phyloP scores from a whole-genome alignment of 2,329 filamentous ascomycete genomes.

The Penicillium sp. region DNA sequence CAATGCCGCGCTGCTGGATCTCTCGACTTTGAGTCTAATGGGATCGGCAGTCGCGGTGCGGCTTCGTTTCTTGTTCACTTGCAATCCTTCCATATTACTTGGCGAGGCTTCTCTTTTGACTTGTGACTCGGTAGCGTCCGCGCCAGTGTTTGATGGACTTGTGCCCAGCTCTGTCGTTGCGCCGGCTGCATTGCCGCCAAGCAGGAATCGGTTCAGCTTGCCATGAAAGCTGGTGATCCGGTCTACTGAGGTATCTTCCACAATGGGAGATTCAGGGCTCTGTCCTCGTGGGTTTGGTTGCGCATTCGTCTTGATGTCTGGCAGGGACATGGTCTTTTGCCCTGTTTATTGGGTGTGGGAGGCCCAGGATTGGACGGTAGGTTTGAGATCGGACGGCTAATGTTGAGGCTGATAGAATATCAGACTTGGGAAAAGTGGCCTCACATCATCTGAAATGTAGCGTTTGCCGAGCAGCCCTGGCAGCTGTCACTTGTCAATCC shows the following conservation, averaged over 20 bases:
- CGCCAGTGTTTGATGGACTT: slow-evolving; percentile 2
- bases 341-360: too few species aligned
- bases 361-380: too few species aligned
- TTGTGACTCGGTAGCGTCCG: neutral
- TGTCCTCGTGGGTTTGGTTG: neutral
- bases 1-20: neutral
- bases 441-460: too few species aligned
- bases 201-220: slow-evolving; percentile 29
- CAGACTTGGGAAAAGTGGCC: too few species aligned
- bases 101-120: neutral
- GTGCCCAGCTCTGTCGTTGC: slow-evolving; percentile 1
- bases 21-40: slow-evolving; percentile 10
- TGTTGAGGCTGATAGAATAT: too few species aligned
- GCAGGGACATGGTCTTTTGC: neutral
- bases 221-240: slow-evolving; percentile 34
- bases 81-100: neutral
- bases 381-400: too few species aligned
- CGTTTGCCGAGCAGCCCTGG: too few species aligned
- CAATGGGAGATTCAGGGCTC: neutral
- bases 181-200: neutral
- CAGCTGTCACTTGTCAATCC: too few species aligned
- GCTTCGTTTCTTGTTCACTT: neutral
- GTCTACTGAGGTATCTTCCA: slow-evolving; percentile 28
- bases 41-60: slow-evolving; percentile 3
- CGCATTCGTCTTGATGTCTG: neutral